A percentile compares a stretch with the other conserved stretches of the same genome.
These are phyloP conservation scores for Crucihimalaya himalaica DNA, from an alignment of 345 rosid species.

Conservation along the genomic window DNA sequence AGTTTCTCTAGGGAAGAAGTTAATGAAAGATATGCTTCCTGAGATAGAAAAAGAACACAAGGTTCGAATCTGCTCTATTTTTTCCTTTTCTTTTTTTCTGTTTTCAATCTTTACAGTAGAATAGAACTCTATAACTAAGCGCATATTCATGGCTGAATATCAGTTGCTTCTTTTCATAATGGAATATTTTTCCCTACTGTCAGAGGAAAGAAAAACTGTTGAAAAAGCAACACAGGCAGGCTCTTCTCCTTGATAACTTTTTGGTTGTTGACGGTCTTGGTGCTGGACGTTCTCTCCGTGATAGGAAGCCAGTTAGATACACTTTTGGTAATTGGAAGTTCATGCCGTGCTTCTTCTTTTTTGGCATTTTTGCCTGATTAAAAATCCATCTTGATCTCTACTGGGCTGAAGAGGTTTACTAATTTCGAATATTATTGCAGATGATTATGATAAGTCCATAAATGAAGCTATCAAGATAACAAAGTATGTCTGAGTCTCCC, in stretches of 20 bases:
- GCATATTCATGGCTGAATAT: slow-evolving; percentile 6
- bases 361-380: slow-evolving; percentile 10
- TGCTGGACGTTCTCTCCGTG: slow-evolving; percentile 93
- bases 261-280: slow-evolving; percentile 77
- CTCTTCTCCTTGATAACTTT: slow-evolving; percentile 86
- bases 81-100: background rate
- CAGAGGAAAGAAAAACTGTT: slow-evolving; percentile 42
- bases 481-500: slow-evolving; percentile 51
- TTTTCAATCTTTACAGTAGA: slow-evolving; percentile 9
- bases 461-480: slow-evolving; percentile 97
- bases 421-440: slow-evolving; percentile 54
- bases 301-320: slow-evolving; percentile 93
- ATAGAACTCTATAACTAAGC: background rate
- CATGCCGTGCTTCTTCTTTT: background rate
- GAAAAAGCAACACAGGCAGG: slow-evolving; percentile 96
- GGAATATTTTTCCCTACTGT: background rate
- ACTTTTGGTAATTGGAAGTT: slow-evolving; percentile 72
- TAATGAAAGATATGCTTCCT: slow-evolving; percentile 89
- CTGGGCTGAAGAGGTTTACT: slow-evolving; percentile 13
- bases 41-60: slow-evolving; percentile 96
- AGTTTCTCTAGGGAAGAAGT: slow-evolving; percentile 83
- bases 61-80: slow-evolving; percentile 49
- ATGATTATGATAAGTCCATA: slow-evolving; percentile 97
- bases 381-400: background rate
- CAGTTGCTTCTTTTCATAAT: slow-evolving; percentile 13